phyloP scores from a whole-genome alignment of 805 yeast genomes.

The Saccharomycopsis javanensis region DNA sequence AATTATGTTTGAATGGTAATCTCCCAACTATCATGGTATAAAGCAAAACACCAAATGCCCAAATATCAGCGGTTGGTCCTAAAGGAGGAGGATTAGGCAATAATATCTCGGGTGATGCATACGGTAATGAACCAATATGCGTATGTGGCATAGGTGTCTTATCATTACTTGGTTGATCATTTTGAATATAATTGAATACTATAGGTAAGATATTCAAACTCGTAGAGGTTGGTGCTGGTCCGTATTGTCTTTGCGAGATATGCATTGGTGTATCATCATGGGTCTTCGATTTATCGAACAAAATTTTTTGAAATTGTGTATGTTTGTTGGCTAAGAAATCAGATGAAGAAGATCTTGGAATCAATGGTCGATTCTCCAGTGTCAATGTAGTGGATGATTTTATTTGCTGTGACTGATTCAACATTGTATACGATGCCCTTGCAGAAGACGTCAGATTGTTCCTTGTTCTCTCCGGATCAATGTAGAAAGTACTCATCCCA shows the following conservation, averaged over 20 bases:
- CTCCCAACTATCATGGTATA: conserved; percentile 66
- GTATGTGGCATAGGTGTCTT: conserved; percentile 39
- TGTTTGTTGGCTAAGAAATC: conserved; percentile 16
- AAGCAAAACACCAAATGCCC: conserved; percentile 82
- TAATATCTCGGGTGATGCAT: conserved; percentile 77
- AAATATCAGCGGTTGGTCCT: conserved; percentile 68
- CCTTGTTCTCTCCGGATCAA: conserved; percentile 15
- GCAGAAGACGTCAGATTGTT: conserved; percentile 16
- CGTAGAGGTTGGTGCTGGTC: conserved; percentile 24
- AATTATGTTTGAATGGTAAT: conserved; percentile 77
- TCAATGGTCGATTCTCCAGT: conserved; percentile 22
- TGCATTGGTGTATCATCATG: conserved; percentile 29
- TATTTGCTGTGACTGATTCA: conserved; percentile 4
- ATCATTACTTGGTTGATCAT: conserved; percentile 20
- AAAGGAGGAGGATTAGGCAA: conserved; percentile 52
- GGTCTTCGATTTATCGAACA: conserved; percentile 23
- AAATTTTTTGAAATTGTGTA: conserved; percentile 22
- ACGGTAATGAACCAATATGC: conserved; percentile 84
- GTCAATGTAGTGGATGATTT: neutral
- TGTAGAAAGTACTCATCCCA: conserved; percentile 54
- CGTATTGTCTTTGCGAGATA: conserved; percentile 24
- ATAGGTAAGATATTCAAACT: conserved; percentile 19
- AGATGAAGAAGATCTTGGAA: conserved; percentile 29
- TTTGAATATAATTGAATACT: conserved; percentile 23
- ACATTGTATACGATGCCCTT: conserved; percentile 16